Base-by-base conservation (phyloP, 2,329 filamentous ascomycete species). In the Penicillium sp. region DNA sequence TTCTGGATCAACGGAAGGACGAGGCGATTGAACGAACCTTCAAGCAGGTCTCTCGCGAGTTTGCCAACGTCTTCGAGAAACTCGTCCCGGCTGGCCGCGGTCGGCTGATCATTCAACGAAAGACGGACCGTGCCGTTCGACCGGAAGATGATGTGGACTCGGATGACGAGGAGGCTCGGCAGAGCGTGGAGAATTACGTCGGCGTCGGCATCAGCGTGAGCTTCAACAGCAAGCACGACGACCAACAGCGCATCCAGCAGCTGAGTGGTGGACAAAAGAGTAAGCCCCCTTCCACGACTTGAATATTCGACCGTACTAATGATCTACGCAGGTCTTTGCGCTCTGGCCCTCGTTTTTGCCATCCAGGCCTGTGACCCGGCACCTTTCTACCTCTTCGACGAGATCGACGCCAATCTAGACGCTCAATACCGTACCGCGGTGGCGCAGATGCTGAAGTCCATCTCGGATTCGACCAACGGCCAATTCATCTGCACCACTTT, bases 401-500 rank as follows among this genome's bases (percentile, higher is more conserved):
- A 99, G 74, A 96, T 99, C 58, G 94, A 99, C 68, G 94, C 94
- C 71, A 99, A 99, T 69, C 82, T 99, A 22, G 94, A 99, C 70
- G 92, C 94, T 1, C 94, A 99, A 74, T 99, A 99, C 77, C 88
- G 94, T 55, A 96, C 94, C 1, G 92, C 94, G 1, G 94, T 99
- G 10, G 94, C 94, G 2, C 83, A 89, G 50, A 89, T 97, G 76
- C 81, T 99, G 20, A 80, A 92, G 66, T 86, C 85, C 48, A 91
- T 90, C 57, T 90, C 86, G 13, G 72, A 73, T 55, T 71, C 67
- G 41, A 76, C 67, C 46, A 81, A 76, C 31, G 86, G 85, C 0
- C 87, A 99, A 71, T 99, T 99, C 69, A 99, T 99, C 72, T 97
- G 94, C 80, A 99, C 94, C 4, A 99, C 94, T 2, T 99, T 99